These are phyloP conservation scores for Sporisorium reilianum DNA, from an alignment of 1,284 basidiomycete genomes.

Conservation along the genomic window DNA sequence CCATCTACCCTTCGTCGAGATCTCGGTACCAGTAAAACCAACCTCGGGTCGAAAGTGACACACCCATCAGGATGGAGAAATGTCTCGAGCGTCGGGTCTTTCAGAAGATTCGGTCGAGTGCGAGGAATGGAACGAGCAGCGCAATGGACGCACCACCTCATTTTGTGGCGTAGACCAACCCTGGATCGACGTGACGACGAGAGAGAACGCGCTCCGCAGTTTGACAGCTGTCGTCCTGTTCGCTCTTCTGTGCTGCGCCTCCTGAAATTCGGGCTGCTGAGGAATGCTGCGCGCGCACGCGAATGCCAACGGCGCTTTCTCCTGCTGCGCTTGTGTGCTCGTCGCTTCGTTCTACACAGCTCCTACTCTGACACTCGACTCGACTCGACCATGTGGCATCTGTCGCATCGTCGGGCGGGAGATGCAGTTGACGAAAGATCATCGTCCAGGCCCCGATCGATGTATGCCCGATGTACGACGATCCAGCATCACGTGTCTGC, in stretches of 20 bases:
- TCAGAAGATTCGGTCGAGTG: background rate
- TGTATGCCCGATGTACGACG: background rate
- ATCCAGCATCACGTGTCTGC: constrained; percentile 1
- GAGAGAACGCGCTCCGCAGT: constrained; percentile 1
- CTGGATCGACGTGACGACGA: too few relatives aligned
- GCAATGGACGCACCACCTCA: constrained; percentile 38
- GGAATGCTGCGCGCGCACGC: constrained; percentile 41
- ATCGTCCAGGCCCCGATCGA: background rate
- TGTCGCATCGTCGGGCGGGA: background rate
- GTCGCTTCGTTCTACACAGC: background rate
- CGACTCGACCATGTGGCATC: background rate
- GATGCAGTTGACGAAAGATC: background rate
- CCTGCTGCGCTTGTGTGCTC: background rate
- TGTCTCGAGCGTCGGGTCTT: background rate
- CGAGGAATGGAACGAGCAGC: constrained; percentile 30
- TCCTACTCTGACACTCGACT: background rate
- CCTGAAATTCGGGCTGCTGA: constrained; percentile 14
- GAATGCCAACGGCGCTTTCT: too few relatives aligned
- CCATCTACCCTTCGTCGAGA: background rate
- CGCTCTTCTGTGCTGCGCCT: background rate
- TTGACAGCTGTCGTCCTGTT: constrained; percentile 16
- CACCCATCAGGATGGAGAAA: background rate
- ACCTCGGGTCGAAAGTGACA: background rate
- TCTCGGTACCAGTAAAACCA: too few relatives aligned
- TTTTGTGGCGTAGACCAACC: background rate